These are phyloP conservation scores for Macaranga tanarius DNA, from an alignment of 441 rosid genomes.

Conservation along the genomic window DNA sequence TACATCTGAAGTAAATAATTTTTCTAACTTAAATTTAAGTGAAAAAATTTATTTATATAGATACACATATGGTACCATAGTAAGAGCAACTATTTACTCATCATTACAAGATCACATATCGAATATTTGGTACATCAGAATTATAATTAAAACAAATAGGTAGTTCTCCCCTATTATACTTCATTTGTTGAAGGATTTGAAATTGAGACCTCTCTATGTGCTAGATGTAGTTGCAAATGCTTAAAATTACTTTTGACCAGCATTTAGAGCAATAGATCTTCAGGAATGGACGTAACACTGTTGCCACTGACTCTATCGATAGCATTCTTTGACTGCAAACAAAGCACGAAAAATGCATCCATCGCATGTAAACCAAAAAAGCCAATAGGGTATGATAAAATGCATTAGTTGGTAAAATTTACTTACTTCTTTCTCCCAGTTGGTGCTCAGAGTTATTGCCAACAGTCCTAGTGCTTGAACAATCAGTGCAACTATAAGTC, in stretches of 20 bases:
- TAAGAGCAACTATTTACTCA: too few species aligned
- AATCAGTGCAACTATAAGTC: constrained; percentile 13
- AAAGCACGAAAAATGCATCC: neutral
- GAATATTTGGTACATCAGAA: too few species aligned
- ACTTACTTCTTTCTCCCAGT: constrained; percentile 21
- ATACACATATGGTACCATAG: too few species aligned
- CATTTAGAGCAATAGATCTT: neutral
- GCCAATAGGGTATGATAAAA: neutral
- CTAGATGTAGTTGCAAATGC: neutral
- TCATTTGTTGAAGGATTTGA: too few species aligned
- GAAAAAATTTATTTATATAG: too few species aligned
- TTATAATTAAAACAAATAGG: too few species aligned
- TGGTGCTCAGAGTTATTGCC: constrained; percentile 14
- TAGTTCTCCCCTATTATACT: too few species aligned
- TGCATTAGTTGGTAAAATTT: neutral
- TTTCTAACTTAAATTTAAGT: too few species aligned
- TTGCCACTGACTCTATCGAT: constrained; percentile 8
- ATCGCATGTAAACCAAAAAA: neutral
- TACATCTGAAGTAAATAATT: too few species aligned
- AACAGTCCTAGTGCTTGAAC: constrained; percentile 12
- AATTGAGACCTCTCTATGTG: too few species aligned
- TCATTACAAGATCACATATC: too few species aligned
- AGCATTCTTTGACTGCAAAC: constrained; percentile 20
- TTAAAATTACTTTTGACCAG: too few species aligned
- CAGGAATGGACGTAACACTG: neutral